These are phyloP conservation scores for Parathielavia appendiculata DNA, from an alignment of 495 filamentous ascomycete species.

Conservation along the genomic window DNA sequence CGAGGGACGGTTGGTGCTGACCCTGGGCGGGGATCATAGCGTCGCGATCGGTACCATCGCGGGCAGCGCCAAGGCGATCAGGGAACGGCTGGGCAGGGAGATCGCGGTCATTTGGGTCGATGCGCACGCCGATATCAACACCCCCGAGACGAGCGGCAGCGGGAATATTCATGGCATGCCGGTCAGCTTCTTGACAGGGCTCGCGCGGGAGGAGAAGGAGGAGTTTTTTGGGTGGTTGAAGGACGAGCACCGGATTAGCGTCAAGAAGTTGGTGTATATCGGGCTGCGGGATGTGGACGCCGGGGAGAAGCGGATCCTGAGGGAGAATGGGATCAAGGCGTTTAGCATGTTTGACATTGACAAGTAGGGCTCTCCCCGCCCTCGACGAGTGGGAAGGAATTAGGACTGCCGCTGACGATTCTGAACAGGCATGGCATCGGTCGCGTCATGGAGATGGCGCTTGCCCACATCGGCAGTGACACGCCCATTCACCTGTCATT, in stretches of 20 bases:
- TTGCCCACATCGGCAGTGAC: slow-evolving; percentile 87
- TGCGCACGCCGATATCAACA: slow-evolving; percentile 96
- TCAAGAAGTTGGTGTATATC: slow-evolving; percentile 94
- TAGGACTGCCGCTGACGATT: not conserved
- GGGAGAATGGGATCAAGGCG: slow-evolving; percentile 84
- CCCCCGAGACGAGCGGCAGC: slow-evolving; percentile 79
- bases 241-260: slow-evolving; percentile 51
- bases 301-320: slow-evolving; percentile 84
- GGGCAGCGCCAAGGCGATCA: slow-evolving; percentile 76
- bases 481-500: slow-evolving; percentile 96
- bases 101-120: slow-evolving; percentile 98
- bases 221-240: slow-evolving; percentile 86
- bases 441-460: slow-evolving; percentile 92
- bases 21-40: slow-evolving; percentile 91
- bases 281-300: slow-evolving; percentile 87
- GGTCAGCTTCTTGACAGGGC: slow-evolving; percentile 81
- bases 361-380: slow-evolving; percentile 44
- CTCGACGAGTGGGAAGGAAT: not conserved
- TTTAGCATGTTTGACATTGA: slow-evolving; percentile 99
- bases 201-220: slow-evolving; percentile 65
- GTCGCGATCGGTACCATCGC: slow-evolving; percentile 92
- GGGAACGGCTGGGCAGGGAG: slow-evolving; percentile 73
- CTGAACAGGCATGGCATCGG: slow-evolving; percentile 77
- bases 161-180: slow-evolving; percentile 99
- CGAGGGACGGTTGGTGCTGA: slow-evolving; percentile 82